phyloP scores from a whole-genome alignment of 1,284 basidiomycete genomes.

The Microbotryum intermedium region DNA sequence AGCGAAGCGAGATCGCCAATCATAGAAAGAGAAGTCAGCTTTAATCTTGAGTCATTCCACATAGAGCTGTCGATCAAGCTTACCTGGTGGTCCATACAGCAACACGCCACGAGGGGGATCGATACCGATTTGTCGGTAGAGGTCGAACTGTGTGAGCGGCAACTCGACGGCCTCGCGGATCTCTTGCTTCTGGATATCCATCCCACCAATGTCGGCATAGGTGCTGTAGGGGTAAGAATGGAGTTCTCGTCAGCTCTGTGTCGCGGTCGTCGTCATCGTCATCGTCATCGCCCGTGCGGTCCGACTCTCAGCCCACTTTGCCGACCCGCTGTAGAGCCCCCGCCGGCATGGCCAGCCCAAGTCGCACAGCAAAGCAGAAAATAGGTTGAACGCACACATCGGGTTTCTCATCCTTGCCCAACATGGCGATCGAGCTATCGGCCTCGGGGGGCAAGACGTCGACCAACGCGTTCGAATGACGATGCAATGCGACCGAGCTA shows the following conservation, averaged over 20 bases:
- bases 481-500: slow-evolving; percentile 91
- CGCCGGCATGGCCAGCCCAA: too few relatives aligned
- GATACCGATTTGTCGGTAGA: slow-evolving; percentile 99
- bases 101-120: slow-evolving; percentile 93
- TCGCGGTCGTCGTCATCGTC: too few relatives aligned
- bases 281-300: too few relatives aligned
- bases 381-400: slow-evolving; percentile 50
- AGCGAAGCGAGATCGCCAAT: too few relatives aligned
- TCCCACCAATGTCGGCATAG: slow-evolving; percentile 67
- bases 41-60: too few relatives aligned
- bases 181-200: slow-evolving; percentile 98
- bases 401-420: slow-evolving; percentile 85
- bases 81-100: slow-evolving; percentile 85
- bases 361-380: background rate
- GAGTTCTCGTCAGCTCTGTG: background rate
- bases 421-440: slow-evolving; percentile 92
- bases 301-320: too few relatives aligned
- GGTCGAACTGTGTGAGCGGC: slow-evolving; percentile 92
- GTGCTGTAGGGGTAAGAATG: slow-evolving; percentile 35
- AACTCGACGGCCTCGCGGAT: slow-evolving; percentile 98
- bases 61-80: slow-evolving; percentile 28
- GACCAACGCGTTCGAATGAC: slow-evolving; percentile 96
- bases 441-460: slow-evolving; percentile 98
- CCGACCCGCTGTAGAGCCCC: too few relatives aligned
- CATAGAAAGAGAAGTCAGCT: too few relatives aligned